These are phyloP conservation scores for Lachancea lanzarotensis DNA, from an alignment of 805 yeast genomes.

Conservation along the genomic window DNA sequence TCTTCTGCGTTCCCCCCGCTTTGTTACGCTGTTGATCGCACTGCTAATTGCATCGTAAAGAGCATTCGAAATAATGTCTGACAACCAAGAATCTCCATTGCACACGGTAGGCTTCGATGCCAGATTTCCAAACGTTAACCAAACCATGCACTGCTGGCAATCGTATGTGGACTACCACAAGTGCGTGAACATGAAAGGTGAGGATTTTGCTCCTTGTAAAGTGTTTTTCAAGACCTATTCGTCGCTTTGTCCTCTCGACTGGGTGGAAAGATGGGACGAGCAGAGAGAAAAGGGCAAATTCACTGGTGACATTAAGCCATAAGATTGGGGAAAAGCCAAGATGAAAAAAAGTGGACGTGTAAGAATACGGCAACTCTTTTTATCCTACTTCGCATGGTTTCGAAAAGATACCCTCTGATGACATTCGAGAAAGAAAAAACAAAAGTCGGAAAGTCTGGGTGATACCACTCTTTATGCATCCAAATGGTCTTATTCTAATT, in stretches of 20 bases:
- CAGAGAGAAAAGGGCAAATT: slow-evolving; percentile 64
- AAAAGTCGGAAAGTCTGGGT: too few relatives aligned
- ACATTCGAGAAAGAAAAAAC: too few relatives aligned
- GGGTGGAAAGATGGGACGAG: slow-evolving; percentile 85
- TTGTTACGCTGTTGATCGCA: not conserved
- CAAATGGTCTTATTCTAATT: not conserved
- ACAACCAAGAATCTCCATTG: slow-evolving; percentile 38
- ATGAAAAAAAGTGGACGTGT: too few relatives aligned
- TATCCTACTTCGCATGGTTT: too few relatives aligned
- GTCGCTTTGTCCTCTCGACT: slow-evolving; percentile 76
- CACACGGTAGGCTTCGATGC: slow-evolving; percentile 77
- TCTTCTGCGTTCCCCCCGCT: too few relatives aligned
- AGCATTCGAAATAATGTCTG: slow-evolving; percentile 10
- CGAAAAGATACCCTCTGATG: too few relatives aligned
- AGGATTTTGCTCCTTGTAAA: slow-evolving; percentile 96
- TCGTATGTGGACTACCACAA: slow-evolving; percentile 96
- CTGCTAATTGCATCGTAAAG: not conserved
- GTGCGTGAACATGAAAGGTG: slow-evolving; percentile 95
- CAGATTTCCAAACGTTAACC: slow-evolving; percentile 96
- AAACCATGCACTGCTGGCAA: slow-evolving; percentile 98
- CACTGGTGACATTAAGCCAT: slow-evolving; percentile 42
- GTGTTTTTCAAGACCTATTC: slow-evolving; percentile 88
- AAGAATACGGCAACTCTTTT: too few relatives aligned
- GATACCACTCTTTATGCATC: not conserved
- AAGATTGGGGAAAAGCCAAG: slow-evolving; percentile 12